Base-by-base conservation (phyloP, 345 rosid species). In the Pistacia atlantica region DNA sequence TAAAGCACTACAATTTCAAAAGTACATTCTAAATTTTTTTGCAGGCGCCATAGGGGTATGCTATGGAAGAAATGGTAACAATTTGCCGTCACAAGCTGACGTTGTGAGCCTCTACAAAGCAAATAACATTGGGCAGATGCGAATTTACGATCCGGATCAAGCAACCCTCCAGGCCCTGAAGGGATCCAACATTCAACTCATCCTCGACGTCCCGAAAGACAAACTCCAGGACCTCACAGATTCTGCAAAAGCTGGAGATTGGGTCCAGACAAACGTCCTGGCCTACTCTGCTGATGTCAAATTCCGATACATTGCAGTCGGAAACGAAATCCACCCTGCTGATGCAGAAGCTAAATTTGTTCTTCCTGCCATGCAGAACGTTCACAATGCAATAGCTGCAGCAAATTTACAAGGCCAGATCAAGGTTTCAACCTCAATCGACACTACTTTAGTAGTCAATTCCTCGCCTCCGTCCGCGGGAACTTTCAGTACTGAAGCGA, bases 391-490 rank as follows among this genome's bases (percentile, higher is more conserved):
- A 22, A 57, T 68, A n/a, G 20, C 49, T 10, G 14, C 61, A 0
- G 77, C 77, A 12, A 54, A 54, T 46, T 55, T 79, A 17, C 58
- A 45, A 4, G 12, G 25, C 20, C 42, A 46, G 4, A 61, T 61
- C 52, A 79, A 73, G 16, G 82, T 74, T 45, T 67, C 82, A 1
- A 73, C 82, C 0, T 65, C 82, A 0, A 28, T 85, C 8, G 67
- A 67, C 17, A 56, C 60, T 0, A 74, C 28, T 4, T n/a, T 76
- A 10, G 38, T 85, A 2, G 73, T 71, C 17, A 46, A 7, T 6
- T 71, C 86, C 37, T 82, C 18, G 65, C 88, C 88, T 6, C 88
- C 83, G 1, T 85, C 82, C 0, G 16, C 8, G 1, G 81, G 79
- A 74, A 0, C 25, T 25, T 25, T 25, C 25, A 25, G 33, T 5